Base-by-base conservation (phyloP, 1,284 basidiomycete species). In the Ceratobasidium sp. region DNA sequence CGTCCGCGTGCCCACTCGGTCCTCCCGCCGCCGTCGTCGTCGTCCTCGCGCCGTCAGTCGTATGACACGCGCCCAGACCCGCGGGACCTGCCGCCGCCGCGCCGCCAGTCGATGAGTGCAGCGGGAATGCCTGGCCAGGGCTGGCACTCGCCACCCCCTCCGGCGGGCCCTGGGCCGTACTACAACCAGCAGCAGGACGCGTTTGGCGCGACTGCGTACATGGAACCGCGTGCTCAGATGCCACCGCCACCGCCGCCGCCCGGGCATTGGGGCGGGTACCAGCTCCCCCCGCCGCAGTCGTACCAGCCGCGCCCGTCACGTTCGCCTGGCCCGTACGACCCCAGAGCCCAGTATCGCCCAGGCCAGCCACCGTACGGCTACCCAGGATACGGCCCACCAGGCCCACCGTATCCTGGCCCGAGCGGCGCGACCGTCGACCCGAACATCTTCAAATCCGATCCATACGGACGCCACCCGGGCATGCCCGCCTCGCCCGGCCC, bases 391-490 rank as follows among this genome's bases (percentile, higher is more conserved):
- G 14, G 41, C 62, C 41, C 41, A 1, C 43, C 53, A 1, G 55
- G 67, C n/a, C 69, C 52, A 32, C 69, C 69, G 10, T 61, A 71
- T 39, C 65, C 69, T n/a, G 69, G 69, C 4, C 69, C 69, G 23
- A 41, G 46, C 57, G 69, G 58, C 36, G 57, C 58, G 46, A 71
- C 46, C 0, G 69, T 71, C 45, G 69, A 71, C 58, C 58, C 69
- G 57, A 71, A 58, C 57, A 71, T 71, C 57, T 71, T 71, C 69
- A 71, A 61, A 34, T 4, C 67, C 41, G 69, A 71, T 30, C 69
- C 69, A 3, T 71, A 71, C 45, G 69, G 32, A 32, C 57, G 69
- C 58, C 60, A 62, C 45, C 58, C 57, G 2, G 65, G 50, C 45
- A 71, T 71, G 21, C 55, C 67, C 8, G 18, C 39, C 12, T 45